These are phyloP conservation scores for Penicillium sp. DNA, from an alignment of 2,329 filamentous ascomycete genomes.

Conservation along the genomic window DNA sequence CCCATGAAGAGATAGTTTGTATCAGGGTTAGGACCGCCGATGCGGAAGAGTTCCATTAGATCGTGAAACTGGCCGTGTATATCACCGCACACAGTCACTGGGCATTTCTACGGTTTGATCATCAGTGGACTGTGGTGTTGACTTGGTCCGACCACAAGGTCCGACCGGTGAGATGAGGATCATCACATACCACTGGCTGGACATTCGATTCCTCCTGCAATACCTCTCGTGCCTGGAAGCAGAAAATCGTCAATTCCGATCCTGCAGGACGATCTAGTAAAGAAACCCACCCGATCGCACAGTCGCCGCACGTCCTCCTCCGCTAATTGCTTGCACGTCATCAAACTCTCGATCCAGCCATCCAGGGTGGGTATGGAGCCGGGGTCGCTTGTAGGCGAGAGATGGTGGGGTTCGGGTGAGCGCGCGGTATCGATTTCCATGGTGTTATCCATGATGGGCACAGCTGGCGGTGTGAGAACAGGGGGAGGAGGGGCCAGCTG, in stretches of 20 bases:
- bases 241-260: conserved; percentile 18
- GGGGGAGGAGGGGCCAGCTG: conserved; percentile 25
- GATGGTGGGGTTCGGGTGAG: conserved; percentile 69
- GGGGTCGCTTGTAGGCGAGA: conserved; percentile 74
- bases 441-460: conserved; percentile 76
- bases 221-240: conserved; percentile 77
- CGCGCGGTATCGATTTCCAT: conserved; percentile 94
- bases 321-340: conserved; percentile 96
- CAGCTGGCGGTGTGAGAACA: conserved; percentile 18
- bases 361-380: conserved; percentile 89
- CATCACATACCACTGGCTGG: conserved; percentile 79
- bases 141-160: background rate
- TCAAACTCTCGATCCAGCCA: conserved; percentile 97
- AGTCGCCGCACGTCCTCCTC: conserved; percentile 93
- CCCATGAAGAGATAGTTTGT: conserved; percentile 99
- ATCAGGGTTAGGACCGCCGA: conserved; percentile 94
- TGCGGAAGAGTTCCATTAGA: conserved; percentile 99
- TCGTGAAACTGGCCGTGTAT: conserved; percentile 99
- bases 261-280: conserved; percentile 6
- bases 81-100: conserved; percentile 96
- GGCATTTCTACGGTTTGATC: conserved; percentile 73
- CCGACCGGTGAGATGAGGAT: conserved; percentile 17
- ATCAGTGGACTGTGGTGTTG: conserved; percentile 14
- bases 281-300: conserved; percentile 80
- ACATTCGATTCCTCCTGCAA: conserved; percentile 97